A percentile compares a stretch with the other conserved stretches of the same genome.
These are phyloP conservation scores for Claviceps sp. DNA, from an alignment of 2,329 filamentous ascomycete genomes.

Conservation along the genomic window DNA sequence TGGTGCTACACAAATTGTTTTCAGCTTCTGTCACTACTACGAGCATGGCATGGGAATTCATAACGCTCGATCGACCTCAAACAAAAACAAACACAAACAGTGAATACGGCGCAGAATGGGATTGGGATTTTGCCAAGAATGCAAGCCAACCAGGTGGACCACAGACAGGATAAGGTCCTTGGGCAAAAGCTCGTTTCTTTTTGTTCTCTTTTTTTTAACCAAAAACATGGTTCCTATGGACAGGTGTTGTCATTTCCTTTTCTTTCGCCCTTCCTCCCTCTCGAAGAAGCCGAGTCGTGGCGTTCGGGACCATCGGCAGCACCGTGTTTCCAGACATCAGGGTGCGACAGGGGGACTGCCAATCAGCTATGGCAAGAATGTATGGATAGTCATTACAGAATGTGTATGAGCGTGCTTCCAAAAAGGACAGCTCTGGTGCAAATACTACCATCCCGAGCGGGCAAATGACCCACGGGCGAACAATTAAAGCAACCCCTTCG, in stretches of 20 bases:
- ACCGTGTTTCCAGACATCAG: conserved; percentile 1
- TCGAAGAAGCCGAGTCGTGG: not conserved
- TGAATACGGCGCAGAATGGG: conserved; percentile 5
- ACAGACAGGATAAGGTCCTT: not conserved
- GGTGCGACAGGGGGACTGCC: not conserved
- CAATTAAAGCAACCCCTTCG: too few relatives aligned
- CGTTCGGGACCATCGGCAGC: not conserved
- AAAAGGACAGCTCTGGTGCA: not conserved
- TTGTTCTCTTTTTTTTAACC: not conserved
- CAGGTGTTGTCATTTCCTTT: not conserved
- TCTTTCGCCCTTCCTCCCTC: not conserved
- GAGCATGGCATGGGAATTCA: conserved; percentile 21
- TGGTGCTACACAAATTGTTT: conserved; percentile 15
- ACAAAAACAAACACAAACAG: not conserved
- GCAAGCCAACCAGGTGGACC: not conserved
- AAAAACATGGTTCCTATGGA: too few relatives aligned
- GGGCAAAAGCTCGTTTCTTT: not conserved
- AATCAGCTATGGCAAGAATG: not conserved
- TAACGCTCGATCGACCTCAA: conserved; percentile 9
- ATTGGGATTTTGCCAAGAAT: conserved; percentile 3
- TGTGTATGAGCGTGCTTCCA: not conserved
- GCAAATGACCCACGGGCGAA: not conserved
- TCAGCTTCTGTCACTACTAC: conserved; percentile 13
- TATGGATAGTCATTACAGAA: not conserved
- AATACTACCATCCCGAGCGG: not conserved